Percentiles rank a stretch among this genome's conserved stretches.
Conservation (phyloP, 805 yeast species). For the Saccharomycopsis vini region DNA sequence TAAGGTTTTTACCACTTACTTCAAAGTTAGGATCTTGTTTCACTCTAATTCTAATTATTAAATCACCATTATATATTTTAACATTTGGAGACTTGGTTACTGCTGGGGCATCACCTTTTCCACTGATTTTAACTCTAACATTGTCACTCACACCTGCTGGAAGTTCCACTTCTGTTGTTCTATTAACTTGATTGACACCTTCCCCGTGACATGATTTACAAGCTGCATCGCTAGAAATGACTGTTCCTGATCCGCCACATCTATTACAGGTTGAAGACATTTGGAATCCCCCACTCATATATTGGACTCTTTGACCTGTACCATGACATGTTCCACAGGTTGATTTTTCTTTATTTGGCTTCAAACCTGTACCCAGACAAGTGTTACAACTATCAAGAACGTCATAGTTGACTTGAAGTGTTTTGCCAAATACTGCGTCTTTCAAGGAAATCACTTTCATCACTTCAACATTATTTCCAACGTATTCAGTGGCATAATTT, state of each 20-base stretch:
- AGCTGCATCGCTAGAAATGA: conserved; percentile 53
- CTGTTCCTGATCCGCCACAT: conserved; percentile 87
- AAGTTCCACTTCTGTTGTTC: conserved; percentile 70
- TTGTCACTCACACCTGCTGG: conserved; percentile 90
- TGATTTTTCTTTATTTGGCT: conserved; percentile 59
- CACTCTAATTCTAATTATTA: conserved; percentile 74
- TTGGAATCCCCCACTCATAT: conserved; percentile 87
- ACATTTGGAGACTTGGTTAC: conserved; percentile 66
- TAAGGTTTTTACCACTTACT: conserved; percentile 57
- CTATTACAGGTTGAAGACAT: conserved; percentile 88
- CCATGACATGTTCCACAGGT: conserved; percentile 90
- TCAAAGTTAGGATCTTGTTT: conserved; percentile 63
- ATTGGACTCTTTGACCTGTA: conserved; percentile 81
- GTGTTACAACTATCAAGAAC: conserved; percentile 69
- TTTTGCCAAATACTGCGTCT: conserved; percentile 79
- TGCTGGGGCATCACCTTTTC: conserved; percentile 86
- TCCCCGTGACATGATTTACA: conserved; percentile 83
- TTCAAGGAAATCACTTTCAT: conserved; percentile 67
- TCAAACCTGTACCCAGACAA: conserved; percentile 82
- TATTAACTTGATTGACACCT: conserved; percentile 64
- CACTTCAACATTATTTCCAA: conserved; percentile 84
- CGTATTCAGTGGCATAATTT: conserved; percentile 61
- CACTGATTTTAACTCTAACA: conserved; percentile 70
- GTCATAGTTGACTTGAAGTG: conserved; percentile 56
- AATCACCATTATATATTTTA: conserved; percentile 71